A percentile compares a stretch with the other conserved stretches of the same genome.
Evolutionary conservation across 352 stramenopile genomes (phyloP).

Genomic region (Phytopythium aichiense): DNA sequence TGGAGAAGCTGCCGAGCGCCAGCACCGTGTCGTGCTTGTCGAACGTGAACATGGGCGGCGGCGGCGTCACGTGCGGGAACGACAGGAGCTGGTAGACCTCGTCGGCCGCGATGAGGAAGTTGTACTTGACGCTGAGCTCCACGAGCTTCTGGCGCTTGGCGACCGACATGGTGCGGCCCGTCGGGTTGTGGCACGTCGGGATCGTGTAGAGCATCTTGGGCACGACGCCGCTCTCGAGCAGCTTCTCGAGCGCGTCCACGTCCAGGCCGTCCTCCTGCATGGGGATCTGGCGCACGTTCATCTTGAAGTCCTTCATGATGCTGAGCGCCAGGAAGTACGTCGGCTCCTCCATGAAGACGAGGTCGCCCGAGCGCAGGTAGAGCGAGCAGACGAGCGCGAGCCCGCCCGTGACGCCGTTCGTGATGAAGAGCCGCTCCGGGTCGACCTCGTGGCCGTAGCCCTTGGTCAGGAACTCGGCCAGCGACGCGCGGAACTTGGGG

Average conservation of each 20-base stretch:
- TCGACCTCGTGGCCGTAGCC: conserved; percentile 74
- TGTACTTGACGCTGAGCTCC: conserved; percentile 84
- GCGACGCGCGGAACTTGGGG: conserved; percentile 75
- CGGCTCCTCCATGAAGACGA: conserved; percentile 92
- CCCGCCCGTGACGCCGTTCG: conserved; percentile 91
- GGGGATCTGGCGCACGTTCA: conserved; percentile 85
- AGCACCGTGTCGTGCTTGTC: conserved; percentile 79
- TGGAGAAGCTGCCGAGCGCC: conserved; percentile 93
- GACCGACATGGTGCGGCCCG: conserved; percentile 80
- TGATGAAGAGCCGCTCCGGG: conserved; percentile 88
- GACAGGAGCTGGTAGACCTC: conserved; percentile 96
- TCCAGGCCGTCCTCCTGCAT: conserved; percentile 89
- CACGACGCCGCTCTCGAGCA: conserved; percentile 69
- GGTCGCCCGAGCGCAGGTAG: conserved; percentile 82
- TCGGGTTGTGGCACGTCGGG: conserved; percentile 94
- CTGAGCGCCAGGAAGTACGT: conserved; percentile 92
- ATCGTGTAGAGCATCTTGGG: conserved; percentile 95
- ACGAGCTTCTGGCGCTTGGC: conserved; percentile 87
- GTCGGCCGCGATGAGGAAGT: conserved; percentile 90
- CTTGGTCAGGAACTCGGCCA: conserved; percentile 77
- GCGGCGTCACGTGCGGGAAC: conserved; percentile 82
- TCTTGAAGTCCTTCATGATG: conserved; percentile 94
- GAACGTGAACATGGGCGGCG: conserved; percentile 84
- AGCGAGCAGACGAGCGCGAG: conserved; percentile 89
- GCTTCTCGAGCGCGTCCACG: conserved; percentile 80